Percentiles rank a stretch among this genome's conserved stretches.
phyloP scores from a whole-genome alignment of 2,329 filamentous ascomycete genomes.

The Xylaria sp. region DNA sequence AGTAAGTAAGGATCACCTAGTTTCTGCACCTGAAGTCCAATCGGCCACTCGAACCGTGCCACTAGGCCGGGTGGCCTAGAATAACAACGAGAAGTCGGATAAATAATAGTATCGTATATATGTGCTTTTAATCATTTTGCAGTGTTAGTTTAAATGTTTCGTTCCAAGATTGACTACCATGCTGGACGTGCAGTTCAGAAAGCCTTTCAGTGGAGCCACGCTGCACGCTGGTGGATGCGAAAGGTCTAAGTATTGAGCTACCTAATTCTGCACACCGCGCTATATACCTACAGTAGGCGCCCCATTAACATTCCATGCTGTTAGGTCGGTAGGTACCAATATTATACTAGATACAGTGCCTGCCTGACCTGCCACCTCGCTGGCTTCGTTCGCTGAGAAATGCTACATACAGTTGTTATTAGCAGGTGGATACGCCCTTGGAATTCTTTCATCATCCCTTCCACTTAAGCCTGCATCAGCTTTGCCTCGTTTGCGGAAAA shows the following conservation, averaged over 20 bases:
- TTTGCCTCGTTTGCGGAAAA: constrained; percentile 37
- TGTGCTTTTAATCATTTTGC: background rate
- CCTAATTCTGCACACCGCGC: background rate
- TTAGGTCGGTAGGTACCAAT: background rate
- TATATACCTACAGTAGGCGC: constrained; percentile 11
- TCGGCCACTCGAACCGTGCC: background rate
- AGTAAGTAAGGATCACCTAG: background rate
- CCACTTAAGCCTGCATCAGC: constrained; percentile 33
- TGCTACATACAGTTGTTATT: constrained; percentile 30
- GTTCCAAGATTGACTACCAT: background rate
- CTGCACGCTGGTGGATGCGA: constrained; percentile 25
- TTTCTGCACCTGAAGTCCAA: background rate
- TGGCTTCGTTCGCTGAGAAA: constrained; percentile 26
- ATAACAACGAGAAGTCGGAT: background rate
- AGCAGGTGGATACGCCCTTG: constrained; percentile 39
- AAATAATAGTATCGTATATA: background rate
- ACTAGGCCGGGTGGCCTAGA: no score
- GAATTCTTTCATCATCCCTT: constrained; percentile 44
- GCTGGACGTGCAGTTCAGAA: constrained; percentile 6
- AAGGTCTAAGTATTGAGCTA: background rate
- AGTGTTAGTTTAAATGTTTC: background rate
- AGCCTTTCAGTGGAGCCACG: constrained; percentile 32
- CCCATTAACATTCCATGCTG: background rate
- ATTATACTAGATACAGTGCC: background rate
- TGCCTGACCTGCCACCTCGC: background rate